phyloP scores from a whole-genome alignment of 1,139 yeast species.

The Scheffersomyces insectosa region DNA sequence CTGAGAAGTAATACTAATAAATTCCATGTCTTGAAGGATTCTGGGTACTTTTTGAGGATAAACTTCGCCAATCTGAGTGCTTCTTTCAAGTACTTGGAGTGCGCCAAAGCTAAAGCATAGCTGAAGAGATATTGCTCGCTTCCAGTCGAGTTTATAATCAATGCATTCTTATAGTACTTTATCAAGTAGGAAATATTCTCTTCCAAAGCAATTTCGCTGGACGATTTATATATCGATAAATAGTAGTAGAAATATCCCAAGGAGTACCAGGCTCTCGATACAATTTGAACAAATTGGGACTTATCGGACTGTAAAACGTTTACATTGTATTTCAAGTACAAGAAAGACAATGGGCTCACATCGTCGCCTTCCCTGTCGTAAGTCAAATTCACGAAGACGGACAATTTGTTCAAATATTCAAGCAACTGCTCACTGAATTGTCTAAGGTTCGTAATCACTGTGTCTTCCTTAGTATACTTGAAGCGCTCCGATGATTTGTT shows the following conservation, averaged over 20 bases:
- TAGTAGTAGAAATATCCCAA: constrained; percentile 37
- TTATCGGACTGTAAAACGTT: constrained; percentile 32
- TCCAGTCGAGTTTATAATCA: constrained; percentile 44
- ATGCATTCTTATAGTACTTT: constrained; percentile 33
- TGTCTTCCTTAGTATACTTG: constrained; percentile 24
- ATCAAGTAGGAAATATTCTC: constrained; percentile 19
- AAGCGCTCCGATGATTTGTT: constrained; percentile 22
- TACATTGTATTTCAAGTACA: constrained; percentile 38
- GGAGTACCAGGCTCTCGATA: constrained; percentile 42
- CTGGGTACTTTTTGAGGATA: constrained; percentile 44
- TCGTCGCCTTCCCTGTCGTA: constrained; percentile 21
- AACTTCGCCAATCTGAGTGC: constrained; percentile 43
- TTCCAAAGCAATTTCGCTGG: constrained; percentile 22
- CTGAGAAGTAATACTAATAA: constrained; percentile 36
- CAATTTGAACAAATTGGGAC: constrained; percentile 29
- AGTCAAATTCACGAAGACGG: constrained; percentile 25
- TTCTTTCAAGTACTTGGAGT: constrained; percentile 25
- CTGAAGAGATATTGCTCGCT: constrained; percentile 30
- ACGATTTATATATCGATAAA: constrained; percentile 29
- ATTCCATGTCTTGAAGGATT: constrained; percentile 49
- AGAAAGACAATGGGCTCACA: constrained; percentile 30
- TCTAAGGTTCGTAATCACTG: constrained; percentile 22
- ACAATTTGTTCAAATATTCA: constrained; percentile 25
- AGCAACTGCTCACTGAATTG: constrained; percentile 20
- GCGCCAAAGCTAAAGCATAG: constrained; percentile 41